phyloP scores from a whole-genome alignment of 495 filamentous ascomycete species.

The Penicillium cinerascens region DNA sequence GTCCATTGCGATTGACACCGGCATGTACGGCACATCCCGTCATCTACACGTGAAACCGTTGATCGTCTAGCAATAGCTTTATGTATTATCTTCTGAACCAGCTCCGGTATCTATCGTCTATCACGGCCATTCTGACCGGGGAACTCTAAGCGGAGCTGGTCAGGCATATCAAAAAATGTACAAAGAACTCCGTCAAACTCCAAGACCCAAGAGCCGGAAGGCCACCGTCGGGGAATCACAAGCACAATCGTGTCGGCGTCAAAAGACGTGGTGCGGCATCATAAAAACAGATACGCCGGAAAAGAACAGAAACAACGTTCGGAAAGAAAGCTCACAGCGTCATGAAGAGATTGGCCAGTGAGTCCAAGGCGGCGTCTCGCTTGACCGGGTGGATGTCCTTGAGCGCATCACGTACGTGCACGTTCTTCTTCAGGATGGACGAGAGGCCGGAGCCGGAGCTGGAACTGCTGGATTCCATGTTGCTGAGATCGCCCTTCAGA shows the following conservation, averaged over 20 bases:
- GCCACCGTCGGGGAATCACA: slow-evolving; percentile 10
- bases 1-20: neutral
- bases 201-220: slow-evolving; percentile 1
- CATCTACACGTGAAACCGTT: neutral
- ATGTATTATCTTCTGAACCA: slow-evolving; percentile 1
- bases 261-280: neutral
- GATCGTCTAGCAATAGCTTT: neutral
- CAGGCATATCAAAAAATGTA: slow-evolving; percentile 4
- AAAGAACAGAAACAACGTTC: neutral
- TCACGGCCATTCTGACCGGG: neutral
- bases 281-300: neutral
- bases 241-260: slow-evolving; percentile 23
- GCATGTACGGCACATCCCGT: neutral
- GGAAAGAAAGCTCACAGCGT: neutral
- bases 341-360: slow-evolving; percentile 8
- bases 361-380: slow-evolving; percentile 13
- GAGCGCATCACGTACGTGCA: slow-evolving; percentile 12
- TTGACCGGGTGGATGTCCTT: slow-evolving; percentile 16
- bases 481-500: neutral
- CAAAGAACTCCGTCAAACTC: slow-evolving; percentile 11
- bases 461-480: neutral
- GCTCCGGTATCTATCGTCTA: neutral
- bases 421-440: slow-evolving; percentile 13
- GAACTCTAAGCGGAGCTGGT: neutral
- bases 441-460: neutral